Evolutionary conservation across 495 filamentous ascomycete species (phyloP).

Genomic region (Penicillium coffeae): DNA sequence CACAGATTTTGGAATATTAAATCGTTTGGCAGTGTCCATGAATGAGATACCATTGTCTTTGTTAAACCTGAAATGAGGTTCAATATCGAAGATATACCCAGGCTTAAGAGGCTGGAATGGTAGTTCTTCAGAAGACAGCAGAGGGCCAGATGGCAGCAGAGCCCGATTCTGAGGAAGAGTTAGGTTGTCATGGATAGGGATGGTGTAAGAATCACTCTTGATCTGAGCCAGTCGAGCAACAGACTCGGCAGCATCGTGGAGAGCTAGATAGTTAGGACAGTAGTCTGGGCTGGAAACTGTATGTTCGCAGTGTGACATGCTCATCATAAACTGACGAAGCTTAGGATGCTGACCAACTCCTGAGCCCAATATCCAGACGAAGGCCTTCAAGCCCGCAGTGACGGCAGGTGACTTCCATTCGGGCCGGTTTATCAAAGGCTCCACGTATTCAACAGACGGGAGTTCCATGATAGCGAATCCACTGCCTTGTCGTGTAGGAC

Average conservation of each 20-base stretch:
- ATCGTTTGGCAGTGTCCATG: conserved; percentile 47
- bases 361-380: conserved; percentile 78
- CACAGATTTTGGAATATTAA: conserved; percentile 45
- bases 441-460: conserved; percentile 63
- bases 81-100: conserved; percentile 58
- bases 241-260: conserved; percentile 59
- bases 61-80: conserved; percentile 58
- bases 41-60: conserved; percentile 42
- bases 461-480: conserved; percentile 81
- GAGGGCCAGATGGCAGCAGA: conserved; percentile 8
- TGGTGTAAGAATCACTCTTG: conserved; percentile 62
- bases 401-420: conserved; percentile 70
- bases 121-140: conserved; percentile 8
- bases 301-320: conserved; percentile 60
- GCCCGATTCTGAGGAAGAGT: conserved; percentile 31
- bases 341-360: conserved; percentile 58
- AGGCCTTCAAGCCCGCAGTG: conserved; percentile 60
- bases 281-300: conserved; percentile 67
- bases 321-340: conserved; percentile 64
- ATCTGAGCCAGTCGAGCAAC: conserved; percentile 64
- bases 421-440: conserved; percentile 57
- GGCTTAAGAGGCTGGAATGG: conserved; percentile 37
- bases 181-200: conserved; percentile 58
- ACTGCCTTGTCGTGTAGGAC: conserved; percentile 46
- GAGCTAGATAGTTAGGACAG: conserved; percentile 66